Conservation (phyloP, 208 protist genomes). For the Angomonas deanei region DNA sequence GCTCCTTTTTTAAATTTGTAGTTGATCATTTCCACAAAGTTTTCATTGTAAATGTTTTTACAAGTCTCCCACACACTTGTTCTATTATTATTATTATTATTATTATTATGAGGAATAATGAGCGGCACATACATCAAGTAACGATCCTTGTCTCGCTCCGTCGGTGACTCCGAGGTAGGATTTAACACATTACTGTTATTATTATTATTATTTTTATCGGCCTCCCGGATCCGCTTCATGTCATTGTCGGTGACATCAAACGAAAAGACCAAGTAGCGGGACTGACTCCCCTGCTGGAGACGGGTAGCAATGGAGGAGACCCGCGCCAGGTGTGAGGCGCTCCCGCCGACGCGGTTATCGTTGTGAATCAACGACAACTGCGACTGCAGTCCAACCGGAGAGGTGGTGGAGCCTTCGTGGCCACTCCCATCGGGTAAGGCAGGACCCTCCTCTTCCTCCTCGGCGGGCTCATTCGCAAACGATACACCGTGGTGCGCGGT, state of each 20-base stretch:
- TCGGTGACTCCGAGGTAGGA: background rate
- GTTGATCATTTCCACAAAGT: background rate
- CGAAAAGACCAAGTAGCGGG: background rate
- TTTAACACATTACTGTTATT: background rate
- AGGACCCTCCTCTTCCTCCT: too few relatives aligned
- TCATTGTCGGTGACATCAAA: background rate
- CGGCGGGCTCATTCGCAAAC: too few relatives aligned
- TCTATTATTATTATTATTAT: background rate
- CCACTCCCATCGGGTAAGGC: background rate
- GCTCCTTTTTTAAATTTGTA: background rate
- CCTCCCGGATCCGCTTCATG: background rate
- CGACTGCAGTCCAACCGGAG: background rate
- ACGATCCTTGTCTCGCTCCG: background rate
- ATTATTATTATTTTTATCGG: constrained; percentile 1
- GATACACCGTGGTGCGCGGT: too few relatives aligned
- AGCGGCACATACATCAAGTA: background rate
- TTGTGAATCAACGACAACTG: background rate
- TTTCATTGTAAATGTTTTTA: constrained; percentile 3
- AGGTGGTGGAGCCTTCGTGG: background rate
- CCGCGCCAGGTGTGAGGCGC: too few relatives aligned
- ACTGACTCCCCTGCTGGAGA: background rate
- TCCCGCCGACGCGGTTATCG: too few relatives aligned
- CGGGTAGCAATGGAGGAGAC: background rate
- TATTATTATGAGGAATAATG: background rate
- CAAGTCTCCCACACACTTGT: background rate